Evolutionary conservation across 2,329 filamentous ascomycete species (phyloP).

Genomic region (Trichophyton mentagrophytes): DNA sequence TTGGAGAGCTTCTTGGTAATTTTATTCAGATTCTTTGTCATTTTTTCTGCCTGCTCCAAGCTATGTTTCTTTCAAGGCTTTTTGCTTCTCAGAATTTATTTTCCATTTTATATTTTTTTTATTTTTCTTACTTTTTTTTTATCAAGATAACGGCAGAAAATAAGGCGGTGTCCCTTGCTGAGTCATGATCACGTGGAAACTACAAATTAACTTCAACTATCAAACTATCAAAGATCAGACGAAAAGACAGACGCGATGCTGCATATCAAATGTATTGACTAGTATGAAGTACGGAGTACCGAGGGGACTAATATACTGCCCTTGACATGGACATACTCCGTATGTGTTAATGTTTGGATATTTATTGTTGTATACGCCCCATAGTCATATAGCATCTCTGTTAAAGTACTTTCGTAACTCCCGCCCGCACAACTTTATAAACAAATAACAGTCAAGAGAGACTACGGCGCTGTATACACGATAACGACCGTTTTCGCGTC

Average conservation of each 20-base stretch:
- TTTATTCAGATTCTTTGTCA: slow-evolving; percentile 69
- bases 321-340: no score
- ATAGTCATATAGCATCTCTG: no score
- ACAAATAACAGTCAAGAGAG: background rate
- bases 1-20: slow-evolving; percentile 81
- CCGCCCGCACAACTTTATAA: background rate
- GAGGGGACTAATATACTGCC: no score
- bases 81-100: no score
- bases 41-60: slow-evolving; percentile 24
- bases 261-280: background rate
- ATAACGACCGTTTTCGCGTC: background rate
- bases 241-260: background rate
- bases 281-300: background rate
- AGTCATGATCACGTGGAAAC: background rate
- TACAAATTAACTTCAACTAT: background rate
- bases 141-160: background rate
- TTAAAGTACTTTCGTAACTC: no score
- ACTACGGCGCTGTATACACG: background rate
- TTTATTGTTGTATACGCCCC: no score
- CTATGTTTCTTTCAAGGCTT: background rate
- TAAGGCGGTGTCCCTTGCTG: background rate
- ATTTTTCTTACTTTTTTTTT: background rate
- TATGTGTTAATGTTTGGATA: no score
- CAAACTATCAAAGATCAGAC: background rate
- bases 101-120: background rate